Percentiles rank a stretch among this genome's conserved stretches.
Conservation (phyloP, 2,329 filamentous ascomycete genomes). For the Pseudogymnoascus sp. region DNA sequence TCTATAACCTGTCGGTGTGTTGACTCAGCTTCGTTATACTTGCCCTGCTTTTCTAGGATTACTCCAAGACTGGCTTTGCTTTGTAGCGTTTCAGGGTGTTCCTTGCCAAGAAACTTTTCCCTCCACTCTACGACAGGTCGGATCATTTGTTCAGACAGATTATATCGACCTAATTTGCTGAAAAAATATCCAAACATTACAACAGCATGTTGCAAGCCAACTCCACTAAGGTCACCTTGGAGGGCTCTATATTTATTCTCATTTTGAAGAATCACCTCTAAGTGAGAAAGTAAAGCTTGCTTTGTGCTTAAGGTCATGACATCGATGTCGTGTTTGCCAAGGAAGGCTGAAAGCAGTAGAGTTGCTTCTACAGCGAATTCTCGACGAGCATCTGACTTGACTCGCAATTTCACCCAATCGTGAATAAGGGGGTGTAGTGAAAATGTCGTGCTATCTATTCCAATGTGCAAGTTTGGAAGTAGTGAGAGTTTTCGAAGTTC, state of each 20-base stretch:
- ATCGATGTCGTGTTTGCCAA: neutral
- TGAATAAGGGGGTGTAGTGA: conserved; percentile 19
- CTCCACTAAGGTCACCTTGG: neutral
- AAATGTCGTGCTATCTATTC: conserved; percentile 9
- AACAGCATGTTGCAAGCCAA: conserved; percentile 4
- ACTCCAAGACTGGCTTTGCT: conserved; percentile 10
- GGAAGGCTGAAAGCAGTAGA: neutral
- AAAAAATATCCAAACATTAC: neutral
- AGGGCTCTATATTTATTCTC: neutral
- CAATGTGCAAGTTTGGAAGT: conserved; percentile 13
- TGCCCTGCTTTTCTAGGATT: neutral
- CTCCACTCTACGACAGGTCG: neutral
- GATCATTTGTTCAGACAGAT: neutral
- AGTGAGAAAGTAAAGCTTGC: neutral
- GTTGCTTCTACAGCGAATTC: neutral
- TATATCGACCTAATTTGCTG: neutral
- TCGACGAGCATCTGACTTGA: neutral
- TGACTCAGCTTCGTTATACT: conserved; percentile 2
- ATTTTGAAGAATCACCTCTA: neutral
- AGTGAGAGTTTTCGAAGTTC: conserved; percentile 19
- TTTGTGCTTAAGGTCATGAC: neutral
- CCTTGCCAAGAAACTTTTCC: conserved; percentile 15
- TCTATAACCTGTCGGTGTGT: neutral
- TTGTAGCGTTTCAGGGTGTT: conserved; percentile 13
- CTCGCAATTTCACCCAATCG: conserved; percentile 18